Percentiles rank a stretch among this genome's conserved stretches.
Conservation (phyloP, 1,139 yeast species). For the Taphrina pruni region DNA sequence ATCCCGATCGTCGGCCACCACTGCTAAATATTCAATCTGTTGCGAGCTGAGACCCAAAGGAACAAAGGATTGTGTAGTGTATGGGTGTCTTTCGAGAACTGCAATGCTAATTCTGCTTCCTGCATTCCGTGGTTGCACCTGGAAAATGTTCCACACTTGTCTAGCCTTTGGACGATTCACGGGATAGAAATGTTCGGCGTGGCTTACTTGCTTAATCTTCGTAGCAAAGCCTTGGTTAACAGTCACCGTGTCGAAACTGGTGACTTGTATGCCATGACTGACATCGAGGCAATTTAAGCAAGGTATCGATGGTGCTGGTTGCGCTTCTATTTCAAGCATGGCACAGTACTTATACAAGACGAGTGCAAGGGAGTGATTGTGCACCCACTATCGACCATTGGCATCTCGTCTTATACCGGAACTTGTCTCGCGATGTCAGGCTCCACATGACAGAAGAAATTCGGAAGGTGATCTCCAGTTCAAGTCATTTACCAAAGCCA, state of each 20-base stretch:
- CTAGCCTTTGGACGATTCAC: constrained; percentile 14
- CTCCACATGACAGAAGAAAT: background rate
- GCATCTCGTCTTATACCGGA: too few relatives aligned
- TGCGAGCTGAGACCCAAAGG: constrained; percentile 75
- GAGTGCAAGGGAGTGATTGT: background rate
- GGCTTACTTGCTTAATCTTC: constrained; percentile 27
- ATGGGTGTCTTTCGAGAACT: constrained; percentile 89
- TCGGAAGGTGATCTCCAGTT: background rate
- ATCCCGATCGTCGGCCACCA: constrained; percentile 69
- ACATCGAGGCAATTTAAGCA: constrained; percentile 7
- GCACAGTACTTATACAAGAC: background rate
- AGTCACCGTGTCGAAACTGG: background rate
- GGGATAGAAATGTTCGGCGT: constrained; percentile 6
- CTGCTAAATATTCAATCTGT: constrained; percentile 70
- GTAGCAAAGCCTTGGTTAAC: constrained; percentile 34
- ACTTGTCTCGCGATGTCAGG: background rate
- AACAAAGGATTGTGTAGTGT: constrained; percentile 83
- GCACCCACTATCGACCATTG: too few relatives aligned
- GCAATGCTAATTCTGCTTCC: constrained; percentile 8
- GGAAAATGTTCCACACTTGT: constrained; percentile 40
- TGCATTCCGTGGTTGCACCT: constrained; percentile 12
- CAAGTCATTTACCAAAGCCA: too few relatives aligned
- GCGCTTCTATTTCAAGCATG: background rate
- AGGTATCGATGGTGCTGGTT: background rate
- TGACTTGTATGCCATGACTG: background rate